phyloP scores from a whole-genome alignment of 768 basidiomycete species.

The Cyathus striatus region DNA sequence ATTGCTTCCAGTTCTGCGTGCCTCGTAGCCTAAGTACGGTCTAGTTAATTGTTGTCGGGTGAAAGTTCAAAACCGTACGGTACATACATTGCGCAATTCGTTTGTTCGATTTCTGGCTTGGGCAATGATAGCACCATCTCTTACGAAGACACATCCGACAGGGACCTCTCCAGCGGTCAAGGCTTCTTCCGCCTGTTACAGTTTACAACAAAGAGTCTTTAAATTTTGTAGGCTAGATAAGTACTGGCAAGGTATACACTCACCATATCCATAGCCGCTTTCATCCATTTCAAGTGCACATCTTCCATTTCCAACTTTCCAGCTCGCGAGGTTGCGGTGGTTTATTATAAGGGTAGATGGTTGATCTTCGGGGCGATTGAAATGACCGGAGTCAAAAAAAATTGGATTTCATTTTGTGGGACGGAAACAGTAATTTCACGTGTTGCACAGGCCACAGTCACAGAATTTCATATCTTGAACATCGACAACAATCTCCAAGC shows the following conservation, averaged over 20 bases:
- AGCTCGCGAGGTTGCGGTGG: too few species aligned
- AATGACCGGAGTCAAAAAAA: too few species aligned
- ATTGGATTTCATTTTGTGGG: too few species aligned
- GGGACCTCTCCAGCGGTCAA: constrained; percentile 84
- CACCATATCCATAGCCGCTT: constrained; percentile 79
- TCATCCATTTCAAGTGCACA: constrained; percentile 67
- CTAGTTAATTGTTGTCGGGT: not conserved
- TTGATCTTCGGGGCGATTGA: too few species aligned
- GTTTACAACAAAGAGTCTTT: too few species aligned
- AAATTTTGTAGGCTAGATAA: constrained; percentile 6
- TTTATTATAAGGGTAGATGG: too few species aligned
- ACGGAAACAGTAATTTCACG: too few species aligned
- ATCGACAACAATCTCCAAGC: too few species aligned
- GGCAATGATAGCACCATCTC: constrained; percentile 73
- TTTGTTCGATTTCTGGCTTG: constrained; percentile 91
- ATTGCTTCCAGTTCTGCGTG: constrained; percentile 98
- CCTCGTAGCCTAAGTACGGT: constrained; percentile 72
- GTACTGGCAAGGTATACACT: constrained; percentile 11
- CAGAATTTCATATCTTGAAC: too few species aligned
- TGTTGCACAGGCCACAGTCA: too few species aligned
- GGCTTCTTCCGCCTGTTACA: constrained; percentile 80
- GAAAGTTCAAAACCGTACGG: not conserved
- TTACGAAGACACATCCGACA: constrained; percentile 93
- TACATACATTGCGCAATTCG: constrained; percentile 81
- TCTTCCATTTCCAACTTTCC: too few species aligned